Evolutionary conservation across 1,139 yeast genomes (phyloP).

Genomic region (Tardiomyces digboiensis): DNA sequence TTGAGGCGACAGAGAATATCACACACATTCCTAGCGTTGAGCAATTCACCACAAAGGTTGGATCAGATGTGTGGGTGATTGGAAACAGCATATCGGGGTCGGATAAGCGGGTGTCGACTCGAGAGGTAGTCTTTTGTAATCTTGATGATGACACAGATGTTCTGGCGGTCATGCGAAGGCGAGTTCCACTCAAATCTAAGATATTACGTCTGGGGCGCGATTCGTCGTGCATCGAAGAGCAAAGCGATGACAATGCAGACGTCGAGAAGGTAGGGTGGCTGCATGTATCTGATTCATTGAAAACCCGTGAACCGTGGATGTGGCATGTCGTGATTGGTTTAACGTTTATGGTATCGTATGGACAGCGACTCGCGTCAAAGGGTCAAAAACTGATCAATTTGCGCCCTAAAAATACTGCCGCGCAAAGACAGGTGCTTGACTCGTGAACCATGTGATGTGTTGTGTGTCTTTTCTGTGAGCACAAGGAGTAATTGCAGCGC

Average conservation of each 20-base stretch:
- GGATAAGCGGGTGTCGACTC: neutral
- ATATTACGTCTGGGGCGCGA: neutral
- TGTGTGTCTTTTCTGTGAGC: no score
- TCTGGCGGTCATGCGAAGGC: constrained; percentile 1
- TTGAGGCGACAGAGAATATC: neutral
- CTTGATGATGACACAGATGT: neutral
- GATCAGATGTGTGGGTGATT: neutral
- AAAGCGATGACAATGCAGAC: constrained; percentile 1
- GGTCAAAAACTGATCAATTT: neutral
- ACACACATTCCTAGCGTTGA: neutral
- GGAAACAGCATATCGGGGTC: neutral
- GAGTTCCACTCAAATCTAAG: neutral
- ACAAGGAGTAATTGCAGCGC: no score
- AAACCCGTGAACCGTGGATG: neutral
- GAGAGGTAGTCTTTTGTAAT: neutral
- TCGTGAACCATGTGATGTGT: no score
- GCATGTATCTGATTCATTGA: neutral
- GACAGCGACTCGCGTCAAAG: constrained; percentile 1
- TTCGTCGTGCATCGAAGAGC: neutral
- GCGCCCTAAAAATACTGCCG: no score
- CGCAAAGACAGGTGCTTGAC: no score
- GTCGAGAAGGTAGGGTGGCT: constrained; percentile 1
- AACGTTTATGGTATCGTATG: neutral
- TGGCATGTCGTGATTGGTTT: neutral
- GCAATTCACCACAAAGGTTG: neutral